A percentile compares a stretch with the other conserved stretches of the same genome.
Evolutionary conservation across 305 asterid genomes (phyloP).

Genomic region (Fraxinus ornus): DNA sequence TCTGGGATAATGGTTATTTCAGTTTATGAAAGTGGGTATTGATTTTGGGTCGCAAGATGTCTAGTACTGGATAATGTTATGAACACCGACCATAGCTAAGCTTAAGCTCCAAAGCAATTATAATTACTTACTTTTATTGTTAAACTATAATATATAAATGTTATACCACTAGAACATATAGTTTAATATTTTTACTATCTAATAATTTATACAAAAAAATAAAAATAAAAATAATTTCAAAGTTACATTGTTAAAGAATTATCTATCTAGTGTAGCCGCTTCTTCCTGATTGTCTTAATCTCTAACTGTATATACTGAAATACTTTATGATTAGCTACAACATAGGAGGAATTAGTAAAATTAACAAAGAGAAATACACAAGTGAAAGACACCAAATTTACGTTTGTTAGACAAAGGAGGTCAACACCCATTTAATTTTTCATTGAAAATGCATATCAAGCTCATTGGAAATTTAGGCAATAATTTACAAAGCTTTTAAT

Average conservation of each 20-base stretch:
- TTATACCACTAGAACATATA: background rate
- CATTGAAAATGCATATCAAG: background rate
- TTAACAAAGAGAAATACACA: background rate
- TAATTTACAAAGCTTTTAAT: background rate
- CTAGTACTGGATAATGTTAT: background rate
- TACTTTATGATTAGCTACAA: no score
- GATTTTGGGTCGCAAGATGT: background rate
- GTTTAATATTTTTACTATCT: no score
- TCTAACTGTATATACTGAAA: background rate
- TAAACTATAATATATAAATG: no score
- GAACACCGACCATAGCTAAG: no score
- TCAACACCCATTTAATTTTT: background rate
- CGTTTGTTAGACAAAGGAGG: background rate
- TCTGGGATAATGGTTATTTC: conserved; percentile 24
- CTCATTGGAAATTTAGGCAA: background rate
- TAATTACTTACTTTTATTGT: no score
- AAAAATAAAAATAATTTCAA: background rate
- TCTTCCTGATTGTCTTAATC: background rate
- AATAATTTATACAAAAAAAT: no score
- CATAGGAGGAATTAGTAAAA: background rate
- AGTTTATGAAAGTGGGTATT: background rate
- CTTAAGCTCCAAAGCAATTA: no score
- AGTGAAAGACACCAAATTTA: background rate
- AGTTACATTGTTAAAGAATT: background rate
- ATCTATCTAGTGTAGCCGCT: background rate